Percentiles rank a stretch among this genome's conserved stretches.
Conservation (phyloP, 2,329 filamentous ascomycete genomes). For the Coniochaeta sp. region DNA sequence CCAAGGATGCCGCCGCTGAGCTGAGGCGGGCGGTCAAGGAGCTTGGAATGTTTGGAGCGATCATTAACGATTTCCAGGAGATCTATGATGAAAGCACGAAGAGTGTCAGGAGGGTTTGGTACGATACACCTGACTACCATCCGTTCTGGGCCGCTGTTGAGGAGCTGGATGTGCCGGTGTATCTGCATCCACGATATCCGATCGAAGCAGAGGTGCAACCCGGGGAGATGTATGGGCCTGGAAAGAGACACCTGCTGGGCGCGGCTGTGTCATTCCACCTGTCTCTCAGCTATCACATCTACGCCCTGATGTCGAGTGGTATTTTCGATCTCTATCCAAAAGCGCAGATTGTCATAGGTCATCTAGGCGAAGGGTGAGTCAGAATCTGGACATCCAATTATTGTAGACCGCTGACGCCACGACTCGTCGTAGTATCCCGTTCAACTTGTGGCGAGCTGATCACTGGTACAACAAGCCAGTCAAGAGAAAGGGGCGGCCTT, state of each 20-base stretch:
- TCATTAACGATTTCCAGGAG: slow-evolving; percentile 25
- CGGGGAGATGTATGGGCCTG: slow-evolving; percentile 16
- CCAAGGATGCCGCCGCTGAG: slow-evolving; percentile 19
- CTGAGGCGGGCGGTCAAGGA: slow-evolving; percentile 20
- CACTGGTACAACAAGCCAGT: slow-evolving; percentile 36
- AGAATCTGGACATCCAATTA: neutral
- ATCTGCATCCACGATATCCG: slow-evolving; percentile 25
- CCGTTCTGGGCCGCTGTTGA: slow-evolving; percentile 23
- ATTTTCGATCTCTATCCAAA: slow-evolving; percentile 32
- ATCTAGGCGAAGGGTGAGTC: slow-evolving; percentile 32
- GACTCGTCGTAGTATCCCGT: slow-evolving; percentile 26
- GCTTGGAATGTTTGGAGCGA: slow-evolving; percentile 23
- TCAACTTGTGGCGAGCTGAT: slow-evolving; percentile 30
- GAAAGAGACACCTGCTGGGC: slow-evolving; percentile 23
- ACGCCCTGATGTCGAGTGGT: slow-evolving; percentile 32
- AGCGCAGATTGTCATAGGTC: slow-evolving; percentile 32
- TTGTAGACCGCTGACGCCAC: neutral
- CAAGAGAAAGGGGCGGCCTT: slow-evolving; percentile 26
- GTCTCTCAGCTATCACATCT: slow-evolving; percentile 36
- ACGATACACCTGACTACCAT: slow-evolving; percentile 20
- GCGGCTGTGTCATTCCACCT: slow-evolving; percentile 30
- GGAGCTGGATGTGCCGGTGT: slow-evolving; percentile 24
- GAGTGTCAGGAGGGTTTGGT: slow-evolving; percentile 18
- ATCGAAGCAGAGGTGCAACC: slow-evolving; percentile 15
- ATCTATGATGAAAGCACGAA: slow-evolving; percentile 9